Evolutionary conservation across 306 rosid species (phyloP), one percentile per base, ranked within the genome.

Genomic region (Erythrophleum fordii): DNA sequence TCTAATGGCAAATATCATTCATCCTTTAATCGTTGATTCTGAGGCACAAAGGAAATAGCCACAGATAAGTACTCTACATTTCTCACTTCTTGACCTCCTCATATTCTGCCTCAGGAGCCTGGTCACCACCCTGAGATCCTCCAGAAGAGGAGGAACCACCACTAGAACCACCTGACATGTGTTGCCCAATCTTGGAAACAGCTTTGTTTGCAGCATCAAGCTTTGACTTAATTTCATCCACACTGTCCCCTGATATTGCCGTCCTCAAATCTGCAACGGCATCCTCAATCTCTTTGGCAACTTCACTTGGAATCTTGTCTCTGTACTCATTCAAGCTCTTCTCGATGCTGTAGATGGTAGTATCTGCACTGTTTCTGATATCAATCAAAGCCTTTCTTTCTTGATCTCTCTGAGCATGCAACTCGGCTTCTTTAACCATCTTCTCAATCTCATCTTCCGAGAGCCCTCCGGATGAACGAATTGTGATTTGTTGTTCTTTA

Each of bases 81-180:
- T 26, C 26, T 49, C 66, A 59, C 66, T 59, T 59, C 66, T 59
- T 59, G n/a, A 59, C 66, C 66, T 59, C 66, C n/a, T 59, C 66
- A 59, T 59, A 59, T 59, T 59, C 66, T 12, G 66, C 66, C 39
- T 59, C 66, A 0, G 66, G 20, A 28, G 66, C n/a, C n/a, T 59
- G 66, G 20, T 59, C 66, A 13, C 66, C 66, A 5, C 66, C 66
- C 37, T 26, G 66, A 59, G 66, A 59, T 4, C 66, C 66, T 12
- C 66, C 66, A 28, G 66, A 13, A 59, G 66, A 59, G 2, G 66
- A 59, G 14, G 37, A 12, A 28, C 39, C 37, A 0, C 66, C 66
- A 6, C 35, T 59, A 5, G 35, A 31, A 26, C 66, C 66, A 28
- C 66, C 66, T 13, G 66, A 59, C 66, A 59, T 59, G 1, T 59